Conservation (phyloP, 2,329 filamentous ascomycete genomes). For the Neofusicoccum parvum region DNA sequence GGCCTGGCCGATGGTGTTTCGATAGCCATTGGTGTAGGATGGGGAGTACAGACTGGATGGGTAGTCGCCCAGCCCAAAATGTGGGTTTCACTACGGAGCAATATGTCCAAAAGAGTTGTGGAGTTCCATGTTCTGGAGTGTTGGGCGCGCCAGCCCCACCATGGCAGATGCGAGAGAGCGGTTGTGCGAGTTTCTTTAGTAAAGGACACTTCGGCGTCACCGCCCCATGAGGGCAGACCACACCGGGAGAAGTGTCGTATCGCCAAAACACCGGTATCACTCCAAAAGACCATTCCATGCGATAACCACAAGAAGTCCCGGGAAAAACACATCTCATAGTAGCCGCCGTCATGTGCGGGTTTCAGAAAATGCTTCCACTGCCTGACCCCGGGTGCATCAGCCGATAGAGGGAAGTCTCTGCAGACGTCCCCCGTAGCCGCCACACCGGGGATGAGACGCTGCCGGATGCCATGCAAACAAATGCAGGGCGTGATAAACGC, state of each 20-base stretch:
- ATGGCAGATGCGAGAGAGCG: background rate
- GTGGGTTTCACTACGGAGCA: too few relatives aligned
- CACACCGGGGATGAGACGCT: background rate
- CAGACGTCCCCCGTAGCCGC: background rate
- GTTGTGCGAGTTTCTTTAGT: background rate
- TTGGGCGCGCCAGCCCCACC: background rate
- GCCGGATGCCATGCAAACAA: background rate
- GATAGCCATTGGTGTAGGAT: too few relatives aligned
- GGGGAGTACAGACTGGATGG: too few relatives aligned
- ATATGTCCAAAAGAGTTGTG: too few relatives aligned
- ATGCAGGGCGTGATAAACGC: background rate
- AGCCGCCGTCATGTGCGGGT: background rate
- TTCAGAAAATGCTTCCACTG: background rate
- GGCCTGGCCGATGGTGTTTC: too few relatives aligned
- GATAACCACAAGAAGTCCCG: background rate
- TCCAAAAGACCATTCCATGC: background rate
- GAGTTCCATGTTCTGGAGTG: background rate
- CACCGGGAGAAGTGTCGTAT: background rate
- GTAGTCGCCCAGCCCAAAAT: too few relatives aligned
- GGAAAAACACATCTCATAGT: background rate
- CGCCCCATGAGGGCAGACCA: background rate
- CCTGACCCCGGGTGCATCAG: background rate
- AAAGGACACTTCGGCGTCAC: constrained; percentile 1
- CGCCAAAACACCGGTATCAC: background rate
- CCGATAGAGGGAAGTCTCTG: constrained; percentile 6